Evolutionary conservation across 768 basidiomycete species (phyloP), one percentile per base, ranked within the genome.

Genomic region (Plicaturopsis crispa): DNA sequence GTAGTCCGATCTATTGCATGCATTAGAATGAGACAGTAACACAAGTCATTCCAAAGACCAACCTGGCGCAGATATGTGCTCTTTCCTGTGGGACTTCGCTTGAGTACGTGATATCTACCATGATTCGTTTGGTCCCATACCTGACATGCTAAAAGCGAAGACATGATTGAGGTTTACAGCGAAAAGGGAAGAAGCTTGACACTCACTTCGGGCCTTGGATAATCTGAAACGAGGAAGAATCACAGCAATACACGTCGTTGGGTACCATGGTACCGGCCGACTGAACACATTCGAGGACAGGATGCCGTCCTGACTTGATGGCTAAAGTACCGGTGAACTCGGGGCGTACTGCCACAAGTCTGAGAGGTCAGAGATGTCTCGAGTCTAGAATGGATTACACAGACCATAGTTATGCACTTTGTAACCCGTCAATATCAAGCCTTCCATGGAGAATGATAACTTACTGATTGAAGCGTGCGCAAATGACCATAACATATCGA

Each of bases 41-140:
- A 89, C 77, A 94, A 83, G 24, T 92, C 65, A 1, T 78, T 70
- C 33, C 97, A 60, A 2, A 97, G 66, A 1, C 83, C 93, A 21
- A 89, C 75, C 57, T 97, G 93, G 11, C 83, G 75, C 12, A 99
- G 64, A 51, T 92, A 94, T 0, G 93, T 98, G 54, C 88, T 93
- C 61, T 99, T 98, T 0, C 92, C 91, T 73, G 22, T 20, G 17
- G 26, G 35, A 24, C 14, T 13, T 17, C 19, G 11, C 26, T 5
- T 30, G 33, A 19, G 17, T 28, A 28, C 26, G 14, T 28, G 8
- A 28, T 8, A 28, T 28, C 26, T 28, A 28, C 8, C 14, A 5
- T 39, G 12, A 12, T 12, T 17, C 34, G 19, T 13, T 35, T 16
- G 33, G 3, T 21, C 20, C 45, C 53, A 12, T 43, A 65, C 73